These are phyloP conservation scores for Zarea fungicola DNA, from an alignment of 2,329 filamentous ascomycete species.

Conservation along the genomic window DNA sequence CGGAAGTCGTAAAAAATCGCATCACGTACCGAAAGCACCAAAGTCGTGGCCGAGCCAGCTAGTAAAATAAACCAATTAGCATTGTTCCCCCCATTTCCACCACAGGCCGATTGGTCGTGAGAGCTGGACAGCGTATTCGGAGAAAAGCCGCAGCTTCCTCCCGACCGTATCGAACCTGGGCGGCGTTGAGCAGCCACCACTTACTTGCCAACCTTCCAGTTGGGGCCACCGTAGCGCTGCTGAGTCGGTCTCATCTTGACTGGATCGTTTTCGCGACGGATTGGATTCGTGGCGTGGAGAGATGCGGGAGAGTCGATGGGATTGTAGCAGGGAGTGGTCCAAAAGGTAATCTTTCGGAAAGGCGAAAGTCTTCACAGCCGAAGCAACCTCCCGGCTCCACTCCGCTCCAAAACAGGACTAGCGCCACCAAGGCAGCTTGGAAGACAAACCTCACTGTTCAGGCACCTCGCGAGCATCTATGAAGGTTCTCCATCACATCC, in stretches of 20 bases:
- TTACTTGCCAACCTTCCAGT: constrained; percentile 31
- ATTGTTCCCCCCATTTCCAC: background rate
- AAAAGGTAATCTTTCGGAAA: constrained; percentile 16
- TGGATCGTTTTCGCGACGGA: constrained; percentile 11
- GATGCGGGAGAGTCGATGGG: constrained; percentile 9
- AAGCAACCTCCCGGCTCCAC: constrained; percentile 12
- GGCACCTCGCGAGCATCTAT: constrained; percentile 3
- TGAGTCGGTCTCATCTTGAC: constrained; percentile 39
- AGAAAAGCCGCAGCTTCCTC: constrained; percentile 30
- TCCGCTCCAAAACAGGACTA: constrained; percentile 10
- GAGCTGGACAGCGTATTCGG: background rate
- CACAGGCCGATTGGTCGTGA: background rate
- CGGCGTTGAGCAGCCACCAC: constrained; percentile 19
- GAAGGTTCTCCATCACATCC: constrained; percentile 10
- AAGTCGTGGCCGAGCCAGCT: constrained; percentile 67
- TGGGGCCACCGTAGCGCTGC: constrained; percentile 29
- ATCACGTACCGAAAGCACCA: constrained; percentile 67
- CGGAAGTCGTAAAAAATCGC: constrained; percentile 6
- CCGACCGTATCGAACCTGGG: constrained; percentile 11
- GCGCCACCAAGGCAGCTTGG: background rate
- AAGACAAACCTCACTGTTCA: constrained; percentile 12
- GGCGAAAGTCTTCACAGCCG: constrained; percentile 19
- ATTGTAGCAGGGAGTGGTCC: constrained; percentile 7
- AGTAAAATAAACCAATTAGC: constrained; percentile 24
- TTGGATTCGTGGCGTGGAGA: background rate